phyloP scores from a whole-genome alignment of 257 asterid species.

The Solanum clarkiae region DNA sequence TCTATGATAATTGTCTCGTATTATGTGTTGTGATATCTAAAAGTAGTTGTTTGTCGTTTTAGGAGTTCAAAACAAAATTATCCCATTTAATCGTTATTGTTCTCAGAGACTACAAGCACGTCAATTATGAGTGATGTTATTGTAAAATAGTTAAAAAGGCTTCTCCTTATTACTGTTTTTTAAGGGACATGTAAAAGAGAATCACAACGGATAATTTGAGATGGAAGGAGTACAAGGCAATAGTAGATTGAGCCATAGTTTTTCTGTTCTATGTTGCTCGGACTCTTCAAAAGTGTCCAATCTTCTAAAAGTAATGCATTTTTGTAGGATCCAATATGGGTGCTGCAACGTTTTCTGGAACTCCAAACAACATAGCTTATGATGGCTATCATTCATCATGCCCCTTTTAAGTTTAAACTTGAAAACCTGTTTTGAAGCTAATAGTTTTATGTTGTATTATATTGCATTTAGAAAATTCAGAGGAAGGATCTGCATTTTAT shows the following conservation, averaged over 20 bases:
- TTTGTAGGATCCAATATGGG: background rate
- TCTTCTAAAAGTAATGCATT: background rate
- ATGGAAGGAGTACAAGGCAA: background rate
- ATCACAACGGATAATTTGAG: background rate
- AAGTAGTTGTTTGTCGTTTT: background rate
- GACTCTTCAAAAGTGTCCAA: background rate
- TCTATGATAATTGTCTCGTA: background rate
- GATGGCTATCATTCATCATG: background rate
- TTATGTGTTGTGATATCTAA: background rate
- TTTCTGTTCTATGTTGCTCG: background rate
- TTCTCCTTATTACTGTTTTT: background rate
- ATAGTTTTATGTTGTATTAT: background rate
- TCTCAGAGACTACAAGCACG: background rate
- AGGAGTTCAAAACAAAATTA: background rate
- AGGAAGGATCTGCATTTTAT: conserved; percentile 4
- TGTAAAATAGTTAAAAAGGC: background rate
- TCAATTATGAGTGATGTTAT: background rate
- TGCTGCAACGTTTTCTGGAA: background rate
- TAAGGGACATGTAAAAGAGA: background rate
- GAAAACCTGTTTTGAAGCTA: background rate
- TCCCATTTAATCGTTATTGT: background rate
- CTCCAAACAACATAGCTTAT: background rate
- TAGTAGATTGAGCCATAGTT: background rate
- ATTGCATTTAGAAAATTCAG: background rate
- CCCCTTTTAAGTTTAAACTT: background rate